phyloP scores from a whole-genome alignment of 345 rosid genomes.

The Hibiscus tridactylites region DNA sequence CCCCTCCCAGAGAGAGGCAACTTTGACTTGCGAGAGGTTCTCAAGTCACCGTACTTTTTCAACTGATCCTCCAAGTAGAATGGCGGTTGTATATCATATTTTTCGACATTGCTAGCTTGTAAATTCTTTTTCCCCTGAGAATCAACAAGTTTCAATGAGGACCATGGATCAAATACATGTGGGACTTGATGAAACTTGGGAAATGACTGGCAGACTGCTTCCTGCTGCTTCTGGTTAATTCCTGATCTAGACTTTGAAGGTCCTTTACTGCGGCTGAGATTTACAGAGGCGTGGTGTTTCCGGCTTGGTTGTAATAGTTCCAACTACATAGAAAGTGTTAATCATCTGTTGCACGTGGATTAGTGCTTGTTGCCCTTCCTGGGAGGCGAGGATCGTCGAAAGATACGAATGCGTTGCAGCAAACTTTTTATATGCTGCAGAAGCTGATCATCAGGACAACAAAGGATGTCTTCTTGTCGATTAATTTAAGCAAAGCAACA shows the following conservation, averaged over 20 bases:
- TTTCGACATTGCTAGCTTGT: neutral
- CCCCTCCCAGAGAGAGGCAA: constrained; percentile 75
- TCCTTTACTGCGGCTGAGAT: neutral
- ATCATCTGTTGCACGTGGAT: neutral
- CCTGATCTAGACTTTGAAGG: neutral
- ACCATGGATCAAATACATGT: neutral
- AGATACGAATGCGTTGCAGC: constrained; percentile 10
- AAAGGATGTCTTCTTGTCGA: neutral
- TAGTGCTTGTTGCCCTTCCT: neutral
- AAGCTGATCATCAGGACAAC: constrained; percentile 6
- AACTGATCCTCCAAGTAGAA: constrained; percentile 38
- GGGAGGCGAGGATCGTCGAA: neutral
- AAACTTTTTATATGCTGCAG: constrained; percentile 14
- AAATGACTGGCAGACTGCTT: constrained; percentile 1
- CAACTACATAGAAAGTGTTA: neutral
- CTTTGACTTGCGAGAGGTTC: constrained; percentile 70
- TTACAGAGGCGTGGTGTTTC: constrained; percentile 3
- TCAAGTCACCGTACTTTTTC: constrained; percentile 80
- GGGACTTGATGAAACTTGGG: neutral
- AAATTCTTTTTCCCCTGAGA: constrained; percentile 5
- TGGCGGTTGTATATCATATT: neutral
- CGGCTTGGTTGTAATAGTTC: neutral
- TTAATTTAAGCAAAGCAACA: neutral
- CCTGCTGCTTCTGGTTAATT: neutral
- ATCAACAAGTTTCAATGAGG: constrained; percentile 1